Evolutionary conservation across 2,329 filamentous ascomycete species (phyloP).

Genomic region (Microascus cirrosus): DNA sequence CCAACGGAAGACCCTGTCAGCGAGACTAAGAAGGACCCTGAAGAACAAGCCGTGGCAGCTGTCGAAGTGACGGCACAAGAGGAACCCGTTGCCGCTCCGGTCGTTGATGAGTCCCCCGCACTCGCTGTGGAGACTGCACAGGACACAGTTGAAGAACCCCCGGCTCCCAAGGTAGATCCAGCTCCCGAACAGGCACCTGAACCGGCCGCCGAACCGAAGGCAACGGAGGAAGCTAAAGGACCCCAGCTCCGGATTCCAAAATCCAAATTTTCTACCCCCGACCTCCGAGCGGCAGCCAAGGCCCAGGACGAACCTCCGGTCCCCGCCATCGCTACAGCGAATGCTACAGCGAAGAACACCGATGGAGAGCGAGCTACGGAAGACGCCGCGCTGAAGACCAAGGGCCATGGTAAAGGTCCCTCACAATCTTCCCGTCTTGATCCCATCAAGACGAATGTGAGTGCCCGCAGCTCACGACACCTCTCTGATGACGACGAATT

Average conservation of each 20-base stretch:
- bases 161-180: neutral
- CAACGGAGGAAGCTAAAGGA: neutral
- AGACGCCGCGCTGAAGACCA: slow-evolving; percentile 7
- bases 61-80: neutral
- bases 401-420: slow-evolving; percentile 12
- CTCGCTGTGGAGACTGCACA: slow-evolving; percentile 6
- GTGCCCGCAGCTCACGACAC: slow-evolving; percentile 16
- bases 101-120: neutral
- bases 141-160: slow-evolving; percentile 4
- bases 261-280: slow-evolving; percentile 32
- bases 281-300: slow-evolving; percentile 10
- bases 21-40: slow-evolving; percentile 1
- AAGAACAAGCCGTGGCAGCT: neutral
- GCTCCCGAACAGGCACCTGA: no score
- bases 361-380: neutral
- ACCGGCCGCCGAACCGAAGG: neutral
- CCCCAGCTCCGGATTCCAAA: slow-evolving; percentile 17
- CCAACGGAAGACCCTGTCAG: neutral
- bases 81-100: neutral
- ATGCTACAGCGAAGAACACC: neutral
- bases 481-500: slow-evolving; percentile 65
- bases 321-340: neutral
- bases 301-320: neutral
- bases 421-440: slow-evolving; percentile 23
- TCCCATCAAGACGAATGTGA: slow-evolving; percentile 43